A percentile compares a stretch with the other conserved stretches of the same genome.
phyloP scores from a whole-genome alignment of 2,329 filamentous ascomycete species.

The Paradendryphiella salina region DNA sequence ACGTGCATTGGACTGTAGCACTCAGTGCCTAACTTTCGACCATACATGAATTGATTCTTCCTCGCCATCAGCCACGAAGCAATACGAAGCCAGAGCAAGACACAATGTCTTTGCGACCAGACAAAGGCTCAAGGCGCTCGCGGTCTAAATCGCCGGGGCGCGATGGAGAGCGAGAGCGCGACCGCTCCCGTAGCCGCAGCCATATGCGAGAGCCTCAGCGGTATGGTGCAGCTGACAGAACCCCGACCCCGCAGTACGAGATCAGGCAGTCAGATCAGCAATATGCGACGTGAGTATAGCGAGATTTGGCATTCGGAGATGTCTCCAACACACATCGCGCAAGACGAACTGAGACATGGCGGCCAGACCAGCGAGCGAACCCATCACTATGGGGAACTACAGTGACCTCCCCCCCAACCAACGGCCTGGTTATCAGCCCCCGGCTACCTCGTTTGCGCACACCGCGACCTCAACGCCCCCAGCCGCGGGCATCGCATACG shows the following conservation, averaged over 20 bases:
- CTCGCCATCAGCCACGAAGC: neutral
- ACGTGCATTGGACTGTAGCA: conserved; percentile 1
- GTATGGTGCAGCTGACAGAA: conserved; percentile 36
- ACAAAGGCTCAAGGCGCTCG: conserved; percentile 48
- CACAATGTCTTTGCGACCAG: conserved; percentile 48
- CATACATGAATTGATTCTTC: conserved; percentile 3
- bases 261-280: conserved; percentile 46
- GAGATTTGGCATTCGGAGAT: neutral
- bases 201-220: conserved; percentile 45
- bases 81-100: neutral
- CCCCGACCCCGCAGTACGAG: conserved; percentile 47
- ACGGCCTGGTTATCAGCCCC: conserved; percentile 44
- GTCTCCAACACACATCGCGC: conserved; percentile 5
- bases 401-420: conserved; percentile 51
- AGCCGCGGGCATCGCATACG: conserved; percentile 26
- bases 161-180: conserved; percentile 42
- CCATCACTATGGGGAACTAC: conserved; percentile 52
- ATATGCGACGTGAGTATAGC: conserved; percentile 41
- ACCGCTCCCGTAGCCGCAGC: conserved; percentile 48
- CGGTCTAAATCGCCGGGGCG: conserved; percentile 50
- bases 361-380: conserved; percentile 35
- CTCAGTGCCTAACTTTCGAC: conserved; percentile 6
- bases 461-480: conserved; percentile 20
- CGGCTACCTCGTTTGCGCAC: conserved; percentile 10
- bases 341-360: conserved; percentile 39